These are phyloP conservation scores for Fusarium mexicanum DNA, from an alignment of 2,329 filamentous ascomycete genomes.

Conservation along the genomic window DNA sequence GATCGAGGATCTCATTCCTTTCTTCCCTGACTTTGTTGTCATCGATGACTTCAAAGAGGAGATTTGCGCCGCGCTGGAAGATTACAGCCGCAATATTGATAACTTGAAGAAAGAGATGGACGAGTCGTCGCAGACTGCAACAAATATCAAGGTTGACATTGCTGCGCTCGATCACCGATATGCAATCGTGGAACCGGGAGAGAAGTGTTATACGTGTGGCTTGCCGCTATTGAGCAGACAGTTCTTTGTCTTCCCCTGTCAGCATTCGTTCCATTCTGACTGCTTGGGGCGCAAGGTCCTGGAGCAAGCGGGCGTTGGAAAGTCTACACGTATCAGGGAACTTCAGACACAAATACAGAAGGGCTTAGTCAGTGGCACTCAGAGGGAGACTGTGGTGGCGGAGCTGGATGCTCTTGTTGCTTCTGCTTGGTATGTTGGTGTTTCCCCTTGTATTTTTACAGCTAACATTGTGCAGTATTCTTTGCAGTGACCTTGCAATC, in stretches of 20 bases:
- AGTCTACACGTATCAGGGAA: conserved; percentile 83
- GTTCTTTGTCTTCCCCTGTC: conserved; percentile 98
- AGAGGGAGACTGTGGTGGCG: conserved; percentile 82
- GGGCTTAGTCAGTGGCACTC: conserved; percentile 74
- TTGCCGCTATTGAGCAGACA: conserved; percentile 88
- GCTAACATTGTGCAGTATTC: conserved; percentile 67
- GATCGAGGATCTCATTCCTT: conserved; percentile 96
- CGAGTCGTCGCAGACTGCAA: conserved; percentile 85
- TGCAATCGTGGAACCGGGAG: conserved; percentile 94
- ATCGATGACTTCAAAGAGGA: conserved; percentile 99
- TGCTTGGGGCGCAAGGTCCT: conserved; percentile 89
- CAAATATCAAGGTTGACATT: conserved; percentile 91
- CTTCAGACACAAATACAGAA: conserved; percentile 85
- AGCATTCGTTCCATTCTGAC: conserved; percentile 97
- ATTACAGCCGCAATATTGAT: conserved; percentile 93
- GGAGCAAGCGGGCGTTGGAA: conserved; percentile 79
- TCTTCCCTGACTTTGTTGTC: conserved; percentile 98
- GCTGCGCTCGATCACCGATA: conserved; percentile 86
- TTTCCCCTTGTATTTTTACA: not conserved
- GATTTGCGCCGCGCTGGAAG: conserved; percentile 91
- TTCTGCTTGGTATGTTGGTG: conserved; percentile 76
- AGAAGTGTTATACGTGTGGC: conserved; percentile 90
- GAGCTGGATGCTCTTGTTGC: conserved; percentile 95
- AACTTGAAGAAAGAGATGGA: conserved; percentile 93
- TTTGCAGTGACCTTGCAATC: conserved; percentile 95